A percentile compares a stretch with the other conserved stretches of the same genome.
phyloP scores from a whole-genome alignment of 1,139 yeast genomes.

The Sugiyamaella grinbergsii region DNA sequence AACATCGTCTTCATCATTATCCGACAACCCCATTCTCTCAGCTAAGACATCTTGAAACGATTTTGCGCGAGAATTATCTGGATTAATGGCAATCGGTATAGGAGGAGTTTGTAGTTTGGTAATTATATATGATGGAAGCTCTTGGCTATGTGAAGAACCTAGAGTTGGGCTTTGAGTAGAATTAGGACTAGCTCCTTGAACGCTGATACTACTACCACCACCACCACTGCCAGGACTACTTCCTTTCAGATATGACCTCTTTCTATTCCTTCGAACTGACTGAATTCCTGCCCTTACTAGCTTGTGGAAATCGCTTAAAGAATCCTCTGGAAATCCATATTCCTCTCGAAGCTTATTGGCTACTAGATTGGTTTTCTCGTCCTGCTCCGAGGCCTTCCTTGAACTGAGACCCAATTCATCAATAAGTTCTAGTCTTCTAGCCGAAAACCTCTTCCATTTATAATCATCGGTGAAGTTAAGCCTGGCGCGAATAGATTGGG shows the following conservation, averaged over 20 bases:
- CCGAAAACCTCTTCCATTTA: conserved; percentile 86
- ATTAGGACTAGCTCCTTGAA: not conserved
- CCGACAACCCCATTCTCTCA: not conserved
- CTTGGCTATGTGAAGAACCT: not conserved
- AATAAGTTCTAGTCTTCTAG: conserved; percentile 82
- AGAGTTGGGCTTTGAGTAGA: not conserved
- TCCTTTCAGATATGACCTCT: conserved; percentile 44
- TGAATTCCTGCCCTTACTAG: conserved; percentile 93
- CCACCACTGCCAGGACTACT: not conserved
- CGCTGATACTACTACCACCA: not conserved
- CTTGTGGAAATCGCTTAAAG: conserved; percentile 75
- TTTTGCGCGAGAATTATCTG: not conserved
- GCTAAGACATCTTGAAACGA: not conserved
- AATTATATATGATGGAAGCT: not conserved
- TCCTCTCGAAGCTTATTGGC: conserved; percentile 76
- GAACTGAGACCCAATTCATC: conserved; percentile 76
- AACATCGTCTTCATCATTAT: conserved; percentile 1
- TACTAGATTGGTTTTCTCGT: conserved; percentile 70
- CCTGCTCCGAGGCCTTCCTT: conserved; percentile 91
- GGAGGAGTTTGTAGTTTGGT: not conserved
- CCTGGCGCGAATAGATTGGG: conserved; percentile 72
- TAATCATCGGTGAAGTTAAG: conserved; percentile 78
- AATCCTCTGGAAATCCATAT: conserved; percentile 64
- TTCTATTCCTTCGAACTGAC: conserved; percentile 67
- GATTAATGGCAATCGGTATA: not conserved